phyloP scores from a whole-genome alignment of 1,284 basidiomycete genomes.

The Phlebopus sp. region DNA sequence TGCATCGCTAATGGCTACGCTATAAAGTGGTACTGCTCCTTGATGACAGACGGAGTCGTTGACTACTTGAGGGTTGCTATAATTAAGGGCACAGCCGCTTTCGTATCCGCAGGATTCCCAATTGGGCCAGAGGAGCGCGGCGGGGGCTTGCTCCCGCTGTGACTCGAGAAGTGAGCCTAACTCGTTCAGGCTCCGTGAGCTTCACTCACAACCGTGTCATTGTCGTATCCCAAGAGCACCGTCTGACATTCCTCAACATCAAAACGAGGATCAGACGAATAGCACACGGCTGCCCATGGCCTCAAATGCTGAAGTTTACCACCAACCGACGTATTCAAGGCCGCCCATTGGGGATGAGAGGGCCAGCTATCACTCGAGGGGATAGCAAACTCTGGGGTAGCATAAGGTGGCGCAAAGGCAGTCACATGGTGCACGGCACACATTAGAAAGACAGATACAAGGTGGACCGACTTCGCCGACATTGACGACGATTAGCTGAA shows the following conservation, averaged over 20 bases:
- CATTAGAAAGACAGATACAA: no score
- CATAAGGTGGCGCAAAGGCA: no score
- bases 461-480: no score
- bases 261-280: slow-evolving; percentile 5
- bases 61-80: slow-evolving; percentile 6
- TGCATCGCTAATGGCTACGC: slow-evolving; percentile 3
- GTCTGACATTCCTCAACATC: slow-evolving; percentile 4
- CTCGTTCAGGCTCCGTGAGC: no score
- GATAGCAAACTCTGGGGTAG: no score
- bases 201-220: slow-evolving; percentile 5
- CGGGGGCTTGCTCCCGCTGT: slow-evolving; percentile 3
- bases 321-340: slow-evolving; percentile 1
- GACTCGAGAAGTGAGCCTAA: neutral
- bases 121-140: slow-evolving; percentile 8
- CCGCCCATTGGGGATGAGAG: neutral
- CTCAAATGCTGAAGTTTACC: slow-evolving; percentile 2
- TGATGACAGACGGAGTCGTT: slow-evolving; percentile 2
- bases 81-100: slow-evolving; percentile 6
- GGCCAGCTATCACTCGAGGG: neutral
- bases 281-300: slow-evolving; percentile 10
- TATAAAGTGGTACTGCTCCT: slow-evolving; percentile 6
- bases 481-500: no score
- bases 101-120: slow-evolving; percentile 9
- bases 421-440: no score
- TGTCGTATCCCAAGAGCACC: slow-evolving; percentile 5